phyloP scores from a whole-genome alignment of 768 basidiomycete species.

The Hemileccinum rubropunctum region DNA sequence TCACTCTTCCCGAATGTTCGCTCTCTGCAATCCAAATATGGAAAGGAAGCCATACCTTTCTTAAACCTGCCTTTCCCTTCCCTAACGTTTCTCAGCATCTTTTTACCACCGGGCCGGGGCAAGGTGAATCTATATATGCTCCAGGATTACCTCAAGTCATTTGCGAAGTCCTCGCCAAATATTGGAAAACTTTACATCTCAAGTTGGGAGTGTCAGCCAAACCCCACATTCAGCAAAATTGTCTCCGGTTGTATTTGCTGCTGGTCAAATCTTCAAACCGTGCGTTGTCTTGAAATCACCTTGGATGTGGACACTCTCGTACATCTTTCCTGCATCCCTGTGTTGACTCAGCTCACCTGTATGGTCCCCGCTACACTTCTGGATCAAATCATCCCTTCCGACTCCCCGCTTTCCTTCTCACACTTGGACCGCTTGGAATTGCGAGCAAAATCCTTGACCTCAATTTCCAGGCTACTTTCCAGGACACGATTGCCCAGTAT shows the following conservation, averaged over 20 bases:
- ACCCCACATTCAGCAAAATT: no score
- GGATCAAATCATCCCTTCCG: background rate
- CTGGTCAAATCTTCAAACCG: conserved; percentile 3
- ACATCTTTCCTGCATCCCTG: conserved; percentile 3
- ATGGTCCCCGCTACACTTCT: background rate
- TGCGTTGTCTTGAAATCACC: background rate
- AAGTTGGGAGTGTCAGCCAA: no score
- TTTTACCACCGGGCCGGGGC: no score
- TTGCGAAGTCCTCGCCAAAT: background rate
- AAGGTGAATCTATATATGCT: background rate
- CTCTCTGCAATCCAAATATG: background rate
- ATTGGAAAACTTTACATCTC: background rate
- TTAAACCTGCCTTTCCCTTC: background rate
- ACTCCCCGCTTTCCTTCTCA: background rate
- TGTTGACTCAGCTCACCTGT: no score
- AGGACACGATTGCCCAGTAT: background rate
- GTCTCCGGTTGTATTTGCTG: background rate
- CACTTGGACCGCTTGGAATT: background rate
- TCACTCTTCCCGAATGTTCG: conserved; percentile 6
- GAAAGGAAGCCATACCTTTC: background rate
- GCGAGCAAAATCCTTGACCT: background rate
- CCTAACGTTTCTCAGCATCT: background rate
- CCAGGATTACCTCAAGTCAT: background rate
- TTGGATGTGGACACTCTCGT: conserved; percentile 1
- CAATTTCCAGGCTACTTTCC: background rate